Percentiles rank a stretch among this genome's conserved stretches.
Conservation (phyloP, 108 stramenopile species). For the Cyclotella sp. region DNA sequence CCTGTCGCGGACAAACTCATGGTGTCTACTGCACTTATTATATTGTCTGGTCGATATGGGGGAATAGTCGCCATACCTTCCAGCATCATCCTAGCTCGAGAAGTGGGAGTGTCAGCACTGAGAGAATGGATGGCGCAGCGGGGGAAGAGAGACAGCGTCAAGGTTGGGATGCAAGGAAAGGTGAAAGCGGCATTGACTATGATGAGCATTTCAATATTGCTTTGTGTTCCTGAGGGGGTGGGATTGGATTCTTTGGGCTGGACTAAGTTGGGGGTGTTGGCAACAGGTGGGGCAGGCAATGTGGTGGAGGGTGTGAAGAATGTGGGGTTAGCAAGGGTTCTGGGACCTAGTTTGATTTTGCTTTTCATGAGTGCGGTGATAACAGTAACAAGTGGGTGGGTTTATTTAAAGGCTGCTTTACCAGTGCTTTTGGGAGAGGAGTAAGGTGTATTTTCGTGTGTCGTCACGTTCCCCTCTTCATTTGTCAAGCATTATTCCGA, state of each 20-base stretch:
- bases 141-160: conserved; percentile 82
- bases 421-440: conserved; percentile 68
- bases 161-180: conserved; percentile 90
- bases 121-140: conserved; percentile 95
- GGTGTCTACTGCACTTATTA: conserved; percentile 90
- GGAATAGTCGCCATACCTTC: conserved; percentile 75
- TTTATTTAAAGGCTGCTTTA: conserved; percentile 83
- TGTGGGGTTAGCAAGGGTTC: conserved; percentile 29
- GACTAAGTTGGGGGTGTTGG: conserved; percentile 27
- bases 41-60: conserved; percentile 82
- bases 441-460: not conserved
- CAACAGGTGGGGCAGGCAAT: conserved; percentile 20
- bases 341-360: conserved; percentile 57
- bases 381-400: conserved; percentile 87
- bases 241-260: conserved; percentile 37
- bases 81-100: conserved; percentile 87
- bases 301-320: conserved; percentile 16
- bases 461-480: not conserved
- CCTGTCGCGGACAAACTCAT: conserved; percentile 98
- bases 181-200: conserved; percentile 88
- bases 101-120: conserved; percentile 90
- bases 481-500: too few species aligned
- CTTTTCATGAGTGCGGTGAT: conserved; percentile 75
- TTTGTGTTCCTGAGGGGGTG: conserved; percentile 61
- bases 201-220: conserved; percentile 68